Percentiles rank a stretch among this genome's conserved stretches.
Conservation (phyloP, 139 green algal species). For the Diplosphaera chodatii region DNA sequence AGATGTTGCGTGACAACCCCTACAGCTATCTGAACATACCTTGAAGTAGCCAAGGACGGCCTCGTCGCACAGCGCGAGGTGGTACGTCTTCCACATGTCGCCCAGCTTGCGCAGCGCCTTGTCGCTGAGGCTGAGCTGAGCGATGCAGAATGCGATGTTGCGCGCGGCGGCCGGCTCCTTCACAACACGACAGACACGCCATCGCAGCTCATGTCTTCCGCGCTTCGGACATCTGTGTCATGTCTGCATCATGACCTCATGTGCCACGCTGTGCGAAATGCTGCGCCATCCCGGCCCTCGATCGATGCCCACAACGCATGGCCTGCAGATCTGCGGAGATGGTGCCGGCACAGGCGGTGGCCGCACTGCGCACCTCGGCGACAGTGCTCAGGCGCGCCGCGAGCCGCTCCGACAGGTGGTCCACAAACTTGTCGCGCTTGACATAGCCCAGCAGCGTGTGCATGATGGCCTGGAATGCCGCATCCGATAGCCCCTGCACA, state of each 20-base stretch:
- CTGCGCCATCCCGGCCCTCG: too few relatives aligned
- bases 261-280: not conserved
- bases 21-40: not conserved
- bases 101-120: conserved; percentile 69
- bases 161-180: conserved; percentile 52
- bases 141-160: conserved; percentile 81
- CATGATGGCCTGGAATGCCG: conserved; percentile 63
- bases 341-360: too few relatives aligned
- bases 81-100: conserved; percentile 72
- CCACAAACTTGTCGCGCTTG: conserved; percentile 75
- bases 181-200: not conserved
- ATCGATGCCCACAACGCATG: too few relatives aligned
- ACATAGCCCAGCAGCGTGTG: conserved; percentile 71
- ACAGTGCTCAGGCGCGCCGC: conserved; percentile 49
- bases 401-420: conserved; percentile 73
- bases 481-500: conserved; percentile 18
- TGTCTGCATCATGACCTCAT: not conserved
- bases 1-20: too few relatives aligned
- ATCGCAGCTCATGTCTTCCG: not conserved
- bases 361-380: too few relatives aligned
- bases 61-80: conserved; percentile 60
- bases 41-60: conserved; percentile 44
- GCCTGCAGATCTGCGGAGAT: too few relatives aligned
- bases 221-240: too few relatives aligned
- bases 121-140: conserved; percentile 69